Conservation (phyloP, 306 rosid species). For the Cercis canadensis region DNA sequence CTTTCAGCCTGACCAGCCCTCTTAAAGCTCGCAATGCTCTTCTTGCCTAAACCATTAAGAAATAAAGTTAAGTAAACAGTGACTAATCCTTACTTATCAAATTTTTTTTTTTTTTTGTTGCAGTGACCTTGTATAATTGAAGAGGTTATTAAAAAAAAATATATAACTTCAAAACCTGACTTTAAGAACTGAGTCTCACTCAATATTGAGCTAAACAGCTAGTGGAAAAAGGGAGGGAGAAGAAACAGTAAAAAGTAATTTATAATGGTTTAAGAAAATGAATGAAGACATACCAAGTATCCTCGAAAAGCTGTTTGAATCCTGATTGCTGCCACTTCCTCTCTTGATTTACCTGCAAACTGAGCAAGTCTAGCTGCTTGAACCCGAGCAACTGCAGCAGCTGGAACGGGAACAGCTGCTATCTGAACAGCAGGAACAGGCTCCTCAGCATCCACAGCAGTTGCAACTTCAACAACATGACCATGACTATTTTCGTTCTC, state of each 20-base stretch:
- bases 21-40: conserved; percentile 90
- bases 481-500: conserved; percentile 58
- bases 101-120: background rate
- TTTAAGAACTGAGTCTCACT: too few relatives aligned
- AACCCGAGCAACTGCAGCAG: conserved; percentile 40
- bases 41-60: conserved; percentile 68
- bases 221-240: background rate
- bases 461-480: conserved; percentile 51
- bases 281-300: conserved; percentile 66
- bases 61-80: conserved; percentile 29
- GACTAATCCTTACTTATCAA: conserved; percentile 21
- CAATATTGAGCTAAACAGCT: too few relatives aligned
- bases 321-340: conserved; percentile 82
- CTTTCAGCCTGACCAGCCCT: conserved; percentile 89
- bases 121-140: background rate
- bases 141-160: conserved; percentile 11
- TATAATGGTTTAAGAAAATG: conserved; percentile 3
- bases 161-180: conserved; percentile 3
- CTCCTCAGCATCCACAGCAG: conserved; percentile 38
- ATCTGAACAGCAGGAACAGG: conserved; percentile 46
- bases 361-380: conserved; percentile 42
- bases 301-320: conserved; percentile 97
- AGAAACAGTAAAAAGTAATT: conserved; percentile 7
- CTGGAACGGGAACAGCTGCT: conserved; percentile 44
- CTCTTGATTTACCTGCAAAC: conserved; percentile 68